Base-by-base conservation (phyloP, 108 stramenopile species). In the Nannochloropsis salina region DNA sequence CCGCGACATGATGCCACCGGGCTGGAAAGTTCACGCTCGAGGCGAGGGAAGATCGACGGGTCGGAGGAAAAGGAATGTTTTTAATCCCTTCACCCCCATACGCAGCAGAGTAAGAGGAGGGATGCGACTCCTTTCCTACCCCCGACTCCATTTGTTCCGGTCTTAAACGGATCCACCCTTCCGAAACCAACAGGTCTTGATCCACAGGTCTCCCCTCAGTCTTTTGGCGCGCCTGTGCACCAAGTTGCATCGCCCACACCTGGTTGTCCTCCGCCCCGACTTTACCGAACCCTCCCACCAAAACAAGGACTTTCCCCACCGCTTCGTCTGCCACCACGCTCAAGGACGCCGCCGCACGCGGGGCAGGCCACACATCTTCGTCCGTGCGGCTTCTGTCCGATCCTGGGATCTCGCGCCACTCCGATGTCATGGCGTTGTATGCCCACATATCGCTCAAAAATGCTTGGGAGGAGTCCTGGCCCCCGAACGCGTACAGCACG, bases 391-490 rank as follows among this genome's bases (percentile, higher is more conserved):
- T n/a, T n/a, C 4, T 4, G 6, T n/a, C 3, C 3, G 61, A 74
- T n/a, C 2, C 20, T n/a, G 15, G 15, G 61, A 74, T 74, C 3
- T 74, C 61, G 0, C 20, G 15, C 61, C 61, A 74, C n/a, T 74
- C 61, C 61, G 15, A n/a, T 8, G 61, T 74, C 20, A 15, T 15
- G 15, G 61, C 61, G 20, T 74, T n/a, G 61, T n/a, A 74, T n/a
- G 15, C n/a, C 20, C n/a, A 74, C 6, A 74, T n/a, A n/a, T 74
- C 61, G 20, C 61, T n/a, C 15, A 74, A n/a, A 74, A 74, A 74
- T n/a, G 61, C 61, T 74, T 74, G 61, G n/a, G 61, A 74, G n/a
- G 61, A 74, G 61, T 74, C 61, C n/a, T 74, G 61, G 4, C 61
- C 61, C 20, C 61, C 61, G n/a, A 74, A 74, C 20, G 61, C 61